Percentiles rank a stretch among this genome's conserved stretches.
phyloP scores from a whole-genome alignment of 2,329 filamentous ascomycete species.

The Colletotrichum abscissum region DNA sequence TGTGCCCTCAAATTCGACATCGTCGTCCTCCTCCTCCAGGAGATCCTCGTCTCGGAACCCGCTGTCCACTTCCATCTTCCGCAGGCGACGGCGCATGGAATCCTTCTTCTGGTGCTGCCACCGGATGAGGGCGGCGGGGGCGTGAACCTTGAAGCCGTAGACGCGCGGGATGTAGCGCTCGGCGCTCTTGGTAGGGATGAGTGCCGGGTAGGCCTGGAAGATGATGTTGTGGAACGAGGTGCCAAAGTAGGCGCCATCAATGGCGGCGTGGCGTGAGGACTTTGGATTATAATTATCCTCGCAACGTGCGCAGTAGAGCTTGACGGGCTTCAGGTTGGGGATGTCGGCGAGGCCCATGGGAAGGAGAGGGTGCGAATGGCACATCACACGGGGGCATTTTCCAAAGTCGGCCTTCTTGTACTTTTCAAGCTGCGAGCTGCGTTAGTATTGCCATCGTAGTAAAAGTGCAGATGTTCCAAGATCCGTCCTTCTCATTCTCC shows the following conservation, averaged over 20 bases:
- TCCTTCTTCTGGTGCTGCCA: constrained; percentile 90
- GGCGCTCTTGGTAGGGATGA: constrained; percentile 87
- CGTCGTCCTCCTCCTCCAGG: constrained; percentile 68
- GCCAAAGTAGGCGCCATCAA: constrained; percentile 98
- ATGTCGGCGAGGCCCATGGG: constrained; percentile 95
- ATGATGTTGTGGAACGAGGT: constrained; percentile 99
- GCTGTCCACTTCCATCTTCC: constrained; percentile 78
- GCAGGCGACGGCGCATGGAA: constrained; percentile 82
- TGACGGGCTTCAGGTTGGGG: constrained; percentile 88
- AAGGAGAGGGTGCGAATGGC: constrained; percentile 90
- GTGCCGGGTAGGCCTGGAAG: constrained; percentile 95
- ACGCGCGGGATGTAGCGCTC: constrained; percentile 90
- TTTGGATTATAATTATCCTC: constrained; percentile 99
- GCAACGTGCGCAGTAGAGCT: constrained; percentile 96
- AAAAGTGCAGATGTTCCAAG: background rate
- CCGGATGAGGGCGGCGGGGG: constrained; percentile 84
- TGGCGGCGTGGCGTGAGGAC: constrained; percentile 92
- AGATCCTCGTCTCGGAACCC: constrained; percentile 80
- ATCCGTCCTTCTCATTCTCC: background rate
- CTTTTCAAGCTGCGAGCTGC: constrained; percentile 82
- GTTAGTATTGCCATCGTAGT: background rate
- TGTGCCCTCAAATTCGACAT: constrained; percentile 53
- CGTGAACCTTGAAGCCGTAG: constrained; percentile 96
- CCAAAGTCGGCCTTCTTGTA: constrained; percentile 99
- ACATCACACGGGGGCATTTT: constrained; percentile 96